Conservation (phyloP, 2,329 filamentous ascomycete genomes). For the Penicillium occitanis region DNA sequence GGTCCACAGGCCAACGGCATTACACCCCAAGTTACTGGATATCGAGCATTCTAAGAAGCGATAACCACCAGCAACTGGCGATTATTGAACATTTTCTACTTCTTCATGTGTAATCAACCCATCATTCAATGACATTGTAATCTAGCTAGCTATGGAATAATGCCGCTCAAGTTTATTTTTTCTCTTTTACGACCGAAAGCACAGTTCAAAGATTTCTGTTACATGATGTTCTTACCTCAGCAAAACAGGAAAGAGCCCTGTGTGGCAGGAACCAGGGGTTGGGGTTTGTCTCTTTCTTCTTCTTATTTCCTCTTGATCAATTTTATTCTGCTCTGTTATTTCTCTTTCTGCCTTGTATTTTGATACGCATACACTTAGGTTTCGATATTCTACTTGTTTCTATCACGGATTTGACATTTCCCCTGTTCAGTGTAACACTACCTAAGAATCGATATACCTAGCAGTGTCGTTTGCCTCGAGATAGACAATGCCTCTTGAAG, state of each 20-base stretch:
- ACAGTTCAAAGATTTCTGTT: neutral
- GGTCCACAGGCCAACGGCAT: constrained; percentile 87
- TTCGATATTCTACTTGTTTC: neutral
- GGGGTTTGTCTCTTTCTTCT: constrained; percentile 1
- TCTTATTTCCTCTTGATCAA: neutral
- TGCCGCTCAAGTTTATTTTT: constrained; percentile 19
- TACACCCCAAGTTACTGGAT: constrained; percentile 82
- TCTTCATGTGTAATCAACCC: constrained; percentile 20
- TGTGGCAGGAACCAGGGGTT: constrained; percentile 10
- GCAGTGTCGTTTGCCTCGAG: no score
- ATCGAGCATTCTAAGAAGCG: constrained; percentile 53
- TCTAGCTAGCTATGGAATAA: constrained; percentile 22
- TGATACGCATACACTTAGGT: neutral
- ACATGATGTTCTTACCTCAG: neutral
- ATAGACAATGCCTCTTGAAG: no score
- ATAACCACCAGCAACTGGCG: constrained; percentile 6
- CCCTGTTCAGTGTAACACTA: neutral
- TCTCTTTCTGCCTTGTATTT: neutral
- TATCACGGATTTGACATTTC: no score
- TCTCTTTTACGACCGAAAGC: constrained; percentile 3
- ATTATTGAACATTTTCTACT: constrained; percentile 11
- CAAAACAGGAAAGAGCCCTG: constrained; percentile 1
- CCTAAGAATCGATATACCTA: no score
- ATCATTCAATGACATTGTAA: constrained; percentile 22
- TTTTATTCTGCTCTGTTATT: neutral